Base-by-base conservation (phyloP, 129 eudicot species). In the Silybum marianum region DNA sequence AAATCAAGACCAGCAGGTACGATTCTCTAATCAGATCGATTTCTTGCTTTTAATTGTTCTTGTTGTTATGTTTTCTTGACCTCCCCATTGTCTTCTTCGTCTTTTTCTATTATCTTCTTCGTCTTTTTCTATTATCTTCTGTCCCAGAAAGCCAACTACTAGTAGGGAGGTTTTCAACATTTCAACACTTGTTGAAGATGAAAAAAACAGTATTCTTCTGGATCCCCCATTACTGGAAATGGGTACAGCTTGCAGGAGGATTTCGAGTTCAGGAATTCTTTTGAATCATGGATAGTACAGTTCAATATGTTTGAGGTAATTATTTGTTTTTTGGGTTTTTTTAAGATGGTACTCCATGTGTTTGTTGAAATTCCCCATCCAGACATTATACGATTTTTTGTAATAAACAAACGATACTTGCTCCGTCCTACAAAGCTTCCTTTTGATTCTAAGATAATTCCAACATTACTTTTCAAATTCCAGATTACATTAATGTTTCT, bases 251-350 rank as follows among this genome's bases (percentile, higher is more conserved):
- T 36, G 32, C 82, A 83, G 19, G 77, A 77, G 28, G 83, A 80
- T 67, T 68, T 62, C 12, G 81, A 74, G 48, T 81, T 69, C 69
- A 54, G 81, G 78, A 80, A 72, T 18, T 85, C 72, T 3, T 51
- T 60, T 36, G 74, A 78, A 78, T 81, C 79, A 8, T 84, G 21
- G 85, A 69, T 80, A 88, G 85, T 32, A 85, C 88, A 13, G 87
- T 88, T 58, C 88, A 85, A 65, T 82, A 88, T 9, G 91, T 88
- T 88, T 79, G 85, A 88, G 88, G 90, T 85, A 75, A 26, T 19
- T 6, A 0, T 14, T 76, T 6, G 36, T 34, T 26, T 26, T 26
- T 46, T 48, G 13, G 7, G 13, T 26, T 24, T 48, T 25, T 0
- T 48, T 46, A 32, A 19, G 12, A 51, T 48, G 25, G 78, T 8